Percentiles rank a stretch among this genome's conserved stretches.
Conservation (phyloP, 768 basidiomycete species). For the Paxillus rubicundulus region DNA sequence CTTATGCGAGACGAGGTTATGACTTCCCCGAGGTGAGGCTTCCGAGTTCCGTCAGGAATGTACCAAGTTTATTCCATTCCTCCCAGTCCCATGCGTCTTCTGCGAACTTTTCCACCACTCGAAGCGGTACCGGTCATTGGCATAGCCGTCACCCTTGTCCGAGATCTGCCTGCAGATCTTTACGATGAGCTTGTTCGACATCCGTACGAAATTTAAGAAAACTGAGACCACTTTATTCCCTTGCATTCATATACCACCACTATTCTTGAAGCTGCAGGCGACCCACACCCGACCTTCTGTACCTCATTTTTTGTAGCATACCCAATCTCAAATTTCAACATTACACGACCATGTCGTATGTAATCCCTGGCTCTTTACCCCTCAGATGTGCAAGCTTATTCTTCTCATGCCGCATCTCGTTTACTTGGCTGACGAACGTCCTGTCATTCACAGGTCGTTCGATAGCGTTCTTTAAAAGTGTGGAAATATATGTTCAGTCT, state of each 20-base stretch:
- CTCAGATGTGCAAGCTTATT: not conserved
- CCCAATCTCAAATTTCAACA: not conserved
- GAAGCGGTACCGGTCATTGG: slow-evolving; percentile 86
- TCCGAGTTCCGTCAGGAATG: not conserved
- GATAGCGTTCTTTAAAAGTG: too few relatives aligned
- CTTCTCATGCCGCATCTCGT: not conserved
- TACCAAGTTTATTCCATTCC: slow-evolving; percentile 1
- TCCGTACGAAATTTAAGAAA: slow-evolving; percentile 58
- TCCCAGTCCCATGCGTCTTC: slow-evolving; percentile 85
- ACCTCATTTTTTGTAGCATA: slow-evolving; percentile 26
- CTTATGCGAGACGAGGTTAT: slow-evolving; percentile 91
- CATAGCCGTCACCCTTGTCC: slow-evolving; percentile 90
- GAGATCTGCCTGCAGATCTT: slow-evolving; percentile 82
- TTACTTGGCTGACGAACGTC: not conserved
- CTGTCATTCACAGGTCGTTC: too few relatives aligned
- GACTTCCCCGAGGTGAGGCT: slow-evolving; percentile 72
- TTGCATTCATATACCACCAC: not conserved
- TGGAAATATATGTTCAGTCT: too few relatives aligned
- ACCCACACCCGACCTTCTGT: slow-evolving; percentile 2
- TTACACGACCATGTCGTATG: slow-evolving; percentile 13
- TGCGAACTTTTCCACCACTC: slow-evolving; percentile 91
- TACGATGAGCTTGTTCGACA: slow-evolving; percentile 90
- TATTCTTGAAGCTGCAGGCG: slow-evolving; percentile 10
- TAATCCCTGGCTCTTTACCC: not conserved
- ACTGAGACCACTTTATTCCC: slow-evolving; percentile 10